Base-by-base conservation (phyloP, 257 asterid genomes). In the Paraleonurus japonicus region DNA sequence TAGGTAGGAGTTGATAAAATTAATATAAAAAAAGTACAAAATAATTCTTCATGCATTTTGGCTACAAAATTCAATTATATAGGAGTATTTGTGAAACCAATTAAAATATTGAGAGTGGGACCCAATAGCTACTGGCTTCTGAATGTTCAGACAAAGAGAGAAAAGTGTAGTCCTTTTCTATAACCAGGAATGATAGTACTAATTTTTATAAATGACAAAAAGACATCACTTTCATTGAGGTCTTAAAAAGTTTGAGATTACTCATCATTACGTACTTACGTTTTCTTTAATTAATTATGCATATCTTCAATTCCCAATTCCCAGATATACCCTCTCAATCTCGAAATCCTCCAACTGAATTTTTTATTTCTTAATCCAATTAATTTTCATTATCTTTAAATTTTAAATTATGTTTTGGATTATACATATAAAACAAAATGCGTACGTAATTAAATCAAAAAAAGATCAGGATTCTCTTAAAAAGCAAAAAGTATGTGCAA, bases 281-380 rank as follows among this genome's bases (percentile, higher is more conserved):
- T 41, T 41, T 41, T 50, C 63, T 1, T n/a, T n/a, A n/a, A n/a
- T n/a, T 22, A 15, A 27, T 23, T 8, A n/a, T 16, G 17, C 23
- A 47, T 62, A 6, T 61, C 64, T 4, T 33, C 39, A 47, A 61
- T 19, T 60, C 69, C 61, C 39, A 47, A 61, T 19, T 60, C 69
- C 61, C 75, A 58, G 20, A 71, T 16, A 61, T 27, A 6, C 76
- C 76, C 76, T 61, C 26, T 53, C 41, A 16, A 65, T 24, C 68
- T 37, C 54, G 60, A 19, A 20, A 16, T 10, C 57, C 57, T 17
- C 57, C 47, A 39, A 39, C 4, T 39, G n/a, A 11, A 1, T 39
- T 11, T 10, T 39, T 39, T 39, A 5, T 5, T 32, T 32, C 7
- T 32, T 32, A 32, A 39, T 39, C 47, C 4, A 10, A 39, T 11